Conservation (phyloP, 2,329 filamentous ascomycete genomes). For the Lecanosticta acicola region DNA sequence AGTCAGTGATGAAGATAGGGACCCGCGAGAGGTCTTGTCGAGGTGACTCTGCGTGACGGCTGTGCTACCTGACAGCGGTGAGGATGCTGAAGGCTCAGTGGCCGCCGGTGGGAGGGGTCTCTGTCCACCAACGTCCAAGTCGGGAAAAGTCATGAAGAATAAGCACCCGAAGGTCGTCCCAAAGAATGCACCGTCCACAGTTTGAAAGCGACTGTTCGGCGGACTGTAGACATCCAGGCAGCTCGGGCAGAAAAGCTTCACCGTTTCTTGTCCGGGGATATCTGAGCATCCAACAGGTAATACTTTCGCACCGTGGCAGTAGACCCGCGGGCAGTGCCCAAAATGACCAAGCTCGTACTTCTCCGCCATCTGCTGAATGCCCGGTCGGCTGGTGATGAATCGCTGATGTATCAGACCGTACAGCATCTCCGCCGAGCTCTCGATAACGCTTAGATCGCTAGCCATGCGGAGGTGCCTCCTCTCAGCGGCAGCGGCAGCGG, state of each 20-base stretch:
- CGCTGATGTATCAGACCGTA: constrained; percentile 98
- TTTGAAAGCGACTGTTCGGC: constrained; percentile 94
- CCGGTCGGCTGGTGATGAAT: constrained; percentile 92
- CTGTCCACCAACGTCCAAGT: constrained; percentile 67
- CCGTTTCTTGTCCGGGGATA: constrained; percentile 91
- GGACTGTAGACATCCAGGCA: constrained; percentile 97
- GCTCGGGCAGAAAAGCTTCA: constrained; percentile 95
- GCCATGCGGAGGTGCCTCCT: constrained; percentile 80
- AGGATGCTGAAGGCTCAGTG: constrained; percentile 13
- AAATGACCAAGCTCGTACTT: constrained; percentile 98
- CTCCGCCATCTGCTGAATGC: constrained; percentile 98
- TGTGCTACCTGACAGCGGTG: constrained; percentile 11
- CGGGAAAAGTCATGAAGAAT: constrained; percentile 97
- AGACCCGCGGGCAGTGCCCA: constrained; percentile 86
- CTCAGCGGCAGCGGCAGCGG: constrained; percentile 47
- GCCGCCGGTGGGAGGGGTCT: constrained; percentile 11
- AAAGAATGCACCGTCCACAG: constrained; percentile 96
- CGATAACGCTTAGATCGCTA: constrained; percentile 89
- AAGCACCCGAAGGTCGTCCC: constrained; percentile 94
- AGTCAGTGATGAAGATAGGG: constrained; percentile 28
- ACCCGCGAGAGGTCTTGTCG: constrained; percentile 22
- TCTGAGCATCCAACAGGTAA: constrained; percentile 91
- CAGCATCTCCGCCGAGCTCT: constrained; percentile 94
- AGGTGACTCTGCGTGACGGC: constrained; percentile 4
- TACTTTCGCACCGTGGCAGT: constrained; percentile 84